Evolutionary conservation across 805 yeast species (phyloP).

Genomic region (Ogataea methylovora): DNA sequence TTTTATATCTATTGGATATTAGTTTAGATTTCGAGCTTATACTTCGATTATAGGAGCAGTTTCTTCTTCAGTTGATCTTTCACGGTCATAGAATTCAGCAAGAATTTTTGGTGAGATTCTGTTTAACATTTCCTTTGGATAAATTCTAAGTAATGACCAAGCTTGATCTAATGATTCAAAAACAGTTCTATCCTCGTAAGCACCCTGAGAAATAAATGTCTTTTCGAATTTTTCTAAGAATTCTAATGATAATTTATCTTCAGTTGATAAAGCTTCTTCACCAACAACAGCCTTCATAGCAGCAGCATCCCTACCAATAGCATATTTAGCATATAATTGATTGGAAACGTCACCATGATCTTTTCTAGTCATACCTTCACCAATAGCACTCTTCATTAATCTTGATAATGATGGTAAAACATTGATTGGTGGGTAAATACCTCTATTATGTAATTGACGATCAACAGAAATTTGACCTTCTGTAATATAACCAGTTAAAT

Average conservation of each 20-base stretch:
- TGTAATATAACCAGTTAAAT: slow-evolving; percentile 98
- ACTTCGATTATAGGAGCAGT: slow-evolving; percentile 19
- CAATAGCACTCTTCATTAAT: slow-evolving; percentile 98
- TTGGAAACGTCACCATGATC: slow-evolving; percentile 99
- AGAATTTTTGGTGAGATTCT: slow-evolving; percentile 97
- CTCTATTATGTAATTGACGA: slow-evolving; percentile 93
- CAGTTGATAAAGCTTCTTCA: slow-evolving; percentile 97
- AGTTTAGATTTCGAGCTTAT: too few relatives aligned
- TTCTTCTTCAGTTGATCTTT: slow-evolving; percentile 49
- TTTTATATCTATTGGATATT: background rate
- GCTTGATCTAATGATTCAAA: slow-evolving; percentile 96
- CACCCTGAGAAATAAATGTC: slow-evolving; percentile 92
- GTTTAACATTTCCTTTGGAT: slow-evolving; percentile 97
- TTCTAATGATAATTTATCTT: slow-evolving; percentile 95
- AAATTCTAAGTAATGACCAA: slow-evolving; percentile 95
- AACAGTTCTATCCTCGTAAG: slow-evolving; percentile 91
- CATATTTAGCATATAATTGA: slow-evolving; percentile 97
- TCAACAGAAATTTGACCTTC: slow-evolving; percentile 98
- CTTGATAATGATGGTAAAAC: slow-evolving; percentile 96
- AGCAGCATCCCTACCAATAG: slow-evolving; percentile 99
- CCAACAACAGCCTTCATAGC: slow-evolving; percentile 99
- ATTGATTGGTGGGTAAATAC: slow-evolving; percentile 98
- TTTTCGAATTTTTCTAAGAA: slow-evolving; percentile 97
- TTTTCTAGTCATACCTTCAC: slow-evolving; percentile 99
- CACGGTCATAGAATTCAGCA: slow-evolving; percentile 91